These are phyloP conservation scores for Mucor mucedo DNA, from an alignment of 371 early-diverging fungal species.

Conservation along the genomic window DNA sequence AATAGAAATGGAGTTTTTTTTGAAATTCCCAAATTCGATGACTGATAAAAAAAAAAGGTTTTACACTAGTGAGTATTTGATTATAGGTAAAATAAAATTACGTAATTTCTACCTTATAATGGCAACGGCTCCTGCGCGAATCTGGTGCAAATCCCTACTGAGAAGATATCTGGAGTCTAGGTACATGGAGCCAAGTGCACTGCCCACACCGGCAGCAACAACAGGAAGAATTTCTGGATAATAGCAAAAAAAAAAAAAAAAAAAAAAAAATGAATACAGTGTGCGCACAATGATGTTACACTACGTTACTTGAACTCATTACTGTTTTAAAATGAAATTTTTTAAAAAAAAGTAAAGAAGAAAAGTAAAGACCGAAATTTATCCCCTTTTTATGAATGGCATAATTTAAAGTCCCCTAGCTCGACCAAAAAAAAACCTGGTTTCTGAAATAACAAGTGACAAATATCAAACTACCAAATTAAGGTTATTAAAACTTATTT, in stretches of 20 bases:
- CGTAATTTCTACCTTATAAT: conserved; percentile 15
- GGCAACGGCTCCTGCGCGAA: conserved; percentile 19
- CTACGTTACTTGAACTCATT: not conserved
- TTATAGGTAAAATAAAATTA: not conserved
- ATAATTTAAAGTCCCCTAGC: conserved; percentile 1
- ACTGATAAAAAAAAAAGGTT: conserved; percentile 4
- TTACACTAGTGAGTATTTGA: not conserved
- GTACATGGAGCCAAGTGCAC: conserved; percentile 38
- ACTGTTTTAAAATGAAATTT: not conserved
- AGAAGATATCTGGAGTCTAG: conserved; percentile 32
- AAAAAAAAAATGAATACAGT: not conserved
- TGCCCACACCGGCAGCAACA: conserved; percentile 28
- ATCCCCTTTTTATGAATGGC: not conserved
- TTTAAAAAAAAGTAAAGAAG: conserved; percentile 5
- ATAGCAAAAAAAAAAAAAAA: not conserved
- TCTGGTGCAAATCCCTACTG: conserved; percentile 31
- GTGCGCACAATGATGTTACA: not conserved
- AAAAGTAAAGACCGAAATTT: not conserved
- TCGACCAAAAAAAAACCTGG: not conserved
- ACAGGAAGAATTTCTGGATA: conserved; percentile 15
- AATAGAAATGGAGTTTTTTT: conserved; percentile 32
- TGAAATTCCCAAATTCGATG: conserved; percentile 22
- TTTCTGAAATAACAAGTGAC: conserved; percentile 1
- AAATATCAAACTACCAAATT: conserved; percentile 12
- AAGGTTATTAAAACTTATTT: not conserved